Evolutionary conservation across 1,284 basidiomycete genomes (phyloP).

Genomic region (Boletus subluridellus): DNA sequence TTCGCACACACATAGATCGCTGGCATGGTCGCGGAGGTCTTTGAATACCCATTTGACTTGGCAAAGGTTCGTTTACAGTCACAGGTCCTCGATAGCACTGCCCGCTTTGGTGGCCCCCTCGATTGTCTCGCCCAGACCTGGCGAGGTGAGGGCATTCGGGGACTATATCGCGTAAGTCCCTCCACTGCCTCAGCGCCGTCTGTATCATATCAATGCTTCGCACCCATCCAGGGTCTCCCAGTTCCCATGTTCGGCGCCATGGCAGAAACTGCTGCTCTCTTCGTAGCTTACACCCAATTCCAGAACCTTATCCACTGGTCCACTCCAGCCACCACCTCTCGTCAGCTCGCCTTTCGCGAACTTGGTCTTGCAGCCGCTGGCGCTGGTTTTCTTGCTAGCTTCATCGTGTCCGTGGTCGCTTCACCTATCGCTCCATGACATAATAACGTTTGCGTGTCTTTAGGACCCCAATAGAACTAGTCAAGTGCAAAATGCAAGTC

Average conservation of each 20-base stretch:
- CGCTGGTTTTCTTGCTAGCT: conserved; percentile 78
- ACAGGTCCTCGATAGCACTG: conserved; percentile 71
- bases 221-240: conserved; percentile 65
- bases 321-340: conserved; percentile 31
- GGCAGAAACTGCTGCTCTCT: conserved; percentile 84
- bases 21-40: conserved; percentile 79
- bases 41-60: conserved; percentile 85
- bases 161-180: conserved; percentile 72
- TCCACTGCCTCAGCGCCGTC: neutral
- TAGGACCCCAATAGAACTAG: conserved; percentile 86
- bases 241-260: conserved; percentile 90
- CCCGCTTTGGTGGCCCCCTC: conserved; percentile 72
- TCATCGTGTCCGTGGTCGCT: conserved; percentile 62
- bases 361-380: conserved; percentile 74
- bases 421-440: neutral
- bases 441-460: neutral
- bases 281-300: conserved; percentile 79
- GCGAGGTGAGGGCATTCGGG: conserved; percentile 70
- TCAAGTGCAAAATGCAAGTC: conserved; percentile 96
- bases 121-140: conserved; percentile 81
- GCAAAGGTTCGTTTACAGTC: conserved; percentile 82
- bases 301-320: conserved; percentile 60
- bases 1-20: conserved; percentile 46
- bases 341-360: conserved; percentile 57
- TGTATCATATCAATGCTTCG: conserved; percentile 2